Percentiles rank a stretch among this genome's conserved stretches.
phyloP scores from a whole-genome alignment of 2,329 filamentous ascomycete genomes.

The Diaporthe humulicola region DNA sequence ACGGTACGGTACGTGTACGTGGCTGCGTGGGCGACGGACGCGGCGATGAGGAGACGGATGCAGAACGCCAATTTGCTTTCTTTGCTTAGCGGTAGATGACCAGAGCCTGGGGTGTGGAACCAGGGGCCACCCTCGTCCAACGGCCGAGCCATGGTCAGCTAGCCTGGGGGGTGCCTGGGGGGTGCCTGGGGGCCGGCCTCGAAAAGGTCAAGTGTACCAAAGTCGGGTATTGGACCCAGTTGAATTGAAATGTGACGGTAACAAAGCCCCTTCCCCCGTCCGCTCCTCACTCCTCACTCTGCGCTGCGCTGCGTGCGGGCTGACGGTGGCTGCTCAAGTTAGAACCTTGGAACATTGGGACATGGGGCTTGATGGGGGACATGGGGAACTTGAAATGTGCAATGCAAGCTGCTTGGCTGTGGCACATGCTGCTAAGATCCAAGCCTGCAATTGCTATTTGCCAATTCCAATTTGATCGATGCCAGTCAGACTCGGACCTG shows the following conservation, averaged over 20 bases:
- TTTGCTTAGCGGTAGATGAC: conserved; percentile 17
- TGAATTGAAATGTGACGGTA: conserved; percentile 23
- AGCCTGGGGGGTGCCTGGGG: background rate
- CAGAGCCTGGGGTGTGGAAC: conserved; percentile 22
- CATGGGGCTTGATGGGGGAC: too few species aligned
- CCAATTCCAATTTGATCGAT: conserved; percentile 22
- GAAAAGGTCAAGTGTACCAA: background rate
- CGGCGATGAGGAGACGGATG: conserved; percentile 18
- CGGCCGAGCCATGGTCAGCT: conserved; percentile 29
- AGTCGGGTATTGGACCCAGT: background rate
- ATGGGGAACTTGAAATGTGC: too few species aligned
- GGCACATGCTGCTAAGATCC: conserved; percentile 9
- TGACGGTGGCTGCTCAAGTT: background rate
- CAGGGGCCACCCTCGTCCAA: conserved; percentile 16
- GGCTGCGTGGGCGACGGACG: background rate
- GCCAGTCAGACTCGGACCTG: conserved; percentile 19
- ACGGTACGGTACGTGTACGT: too few species aligned
- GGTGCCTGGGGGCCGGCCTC: background rate
- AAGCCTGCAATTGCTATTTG: conserved; percentile 25
- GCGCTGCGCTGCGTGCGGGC: too few species aligned
- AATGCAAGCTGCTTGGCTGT: conserved; percentile 2
- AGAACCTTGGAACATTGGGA: background rate
- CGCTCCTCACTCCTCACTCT: background rate
- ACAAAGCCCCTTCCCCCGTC: background rate
- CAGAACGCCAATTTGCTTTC: conserved; percentile 28